phyloP scores from a whole-genome alignment of 192 early-diverging fungal genomes.

The Gonapodya prolifera region DNA sequence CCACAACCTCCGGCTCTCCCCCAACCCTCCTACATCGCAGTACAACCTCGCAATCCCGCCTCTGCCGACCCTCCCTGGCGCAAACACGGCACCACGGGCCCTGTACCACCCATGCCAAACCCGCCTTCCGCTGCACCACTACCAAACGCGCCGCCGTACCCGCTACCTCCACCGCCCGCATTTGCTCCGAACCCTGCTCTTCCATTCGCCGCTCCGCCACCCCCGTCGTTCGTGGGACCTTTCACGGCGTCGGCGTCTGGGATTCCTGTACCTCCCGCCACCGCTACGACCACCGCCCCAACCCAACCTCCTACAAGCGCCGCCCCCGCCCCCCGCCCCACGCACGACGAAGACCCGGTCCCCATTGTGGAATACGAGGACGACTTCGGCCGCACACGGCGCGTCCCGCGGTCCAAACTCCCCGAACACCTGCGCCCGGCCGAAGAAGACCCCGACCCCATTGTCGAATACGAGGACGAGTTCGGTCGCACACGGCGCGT shows the following conservation, averaged over 20 bases:
- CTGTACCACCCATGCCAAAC: neutral
- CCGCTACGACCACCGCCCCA: too few species aligned
- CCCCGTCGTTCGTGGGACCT: neutral
- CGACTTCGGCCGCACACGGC: constrained; percentile 58
- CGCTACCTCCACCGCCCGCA: neutral
- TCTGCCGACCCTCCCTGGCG: neutral
- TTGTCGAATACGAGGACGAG: constrained; percentile 61
- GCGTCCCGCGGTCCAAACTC: too few species aligned
- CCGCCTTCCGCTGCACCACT: neutral
- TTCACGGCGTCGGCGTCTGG: too few species aligned
- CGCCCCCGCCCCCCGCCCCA: too few species aligned
- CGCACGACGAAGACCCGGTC: constrained; percentile 38
- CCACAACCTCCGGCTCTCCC: too few species aligned
- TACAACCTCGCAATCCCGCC: neutral
- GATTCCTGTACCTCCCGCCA: too few species aligned
- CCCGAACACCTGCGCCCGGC: too few species aligned
- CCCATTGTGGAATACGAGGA: constrained; percentile 63
- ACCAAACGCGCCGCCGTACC: neutral
- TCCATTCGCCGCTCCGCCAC: neutral
- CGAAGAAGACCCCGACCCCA: constrained; percentile 46
- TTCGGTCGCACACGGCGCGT: constrained; percentile 53
- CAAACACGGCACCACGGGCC: neutral
- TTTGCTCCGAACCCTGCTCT: neutral
- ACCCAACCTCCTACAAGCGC: too few species aligned
- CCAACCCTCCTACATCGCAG: neutral